These are phyloP conservation scores for Trametes villosa DNA, from an alignment of 768 basidiomycete species.

Conservation along the genomic window DNA sequence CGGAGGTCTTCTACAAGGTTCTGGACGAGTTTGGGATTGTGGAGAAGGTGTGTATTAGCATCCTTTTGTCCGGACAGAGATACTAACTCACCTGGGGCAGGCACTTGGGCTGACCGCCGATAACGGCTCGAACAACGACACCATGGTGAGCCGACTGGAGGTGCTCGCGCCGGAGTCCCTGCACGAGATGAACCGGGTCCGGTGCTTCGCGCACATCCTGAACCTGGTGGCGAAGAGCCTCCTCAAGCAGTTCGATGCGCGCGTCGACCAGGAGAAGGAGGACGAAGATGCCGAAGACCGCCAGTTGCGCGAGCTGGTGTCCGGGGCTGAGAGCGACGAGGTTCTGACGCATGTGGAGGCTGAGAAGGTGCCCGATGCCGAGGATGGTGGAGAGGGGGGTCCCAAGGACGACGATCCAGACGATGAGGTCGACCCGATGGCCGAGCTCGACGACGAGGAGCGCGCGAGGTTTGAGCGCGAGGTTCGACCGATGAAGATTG, in stretches of 20 bases:
- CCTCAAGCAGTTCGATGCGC: constrained; percentile 18
- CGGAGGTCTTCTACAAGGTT: constrained; percentile 37
- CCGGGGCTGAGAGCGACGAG: too few relatives aligned
- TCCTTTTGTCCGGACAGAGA: too few relatives aligned
- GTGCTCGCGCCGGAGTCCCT: neutral
- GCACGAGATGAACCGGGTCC: neutral
- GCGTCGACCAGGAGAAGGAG: neutral
- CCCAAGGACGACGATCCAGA: neutral
- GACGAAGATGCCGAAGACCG: neutral
- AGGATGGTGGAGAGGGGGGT: neutral
- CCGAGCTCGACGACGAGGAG: constrained; percentile 1
- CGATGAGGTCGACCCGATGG: neutral
- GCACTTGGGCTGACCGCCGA: constrained; percentile 20
- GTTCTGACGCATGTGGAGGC: neutral
- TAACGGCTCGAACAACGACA: constrained; percentile 24
- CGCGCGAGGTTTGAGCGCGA: neutral
- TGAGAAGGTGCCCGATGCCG: neutral
- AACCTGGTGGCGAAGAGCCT: constrained; percentile 17
- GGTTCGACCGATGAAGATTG: constrained; percentile 7
- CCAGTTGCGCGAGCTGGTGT: too few relatives aligned
- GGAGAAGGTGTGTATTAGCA: constrained; percentile 37
- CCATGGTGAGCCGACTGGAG: constrained; percentile 14
- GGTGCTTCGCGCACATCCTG: constrained; percentile 24
- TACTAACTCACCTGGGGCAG: constrained; percentile 5
- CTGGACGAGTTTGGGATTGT: constrained; percentile 41